A percentile compares a stretch with the other conserved stretches of the same genome.
These are phyloP conservation scores for Pythium folliculosum DNA, from an alignment of 352 stramenopile species.

Conservation along the genomic window DNA sequence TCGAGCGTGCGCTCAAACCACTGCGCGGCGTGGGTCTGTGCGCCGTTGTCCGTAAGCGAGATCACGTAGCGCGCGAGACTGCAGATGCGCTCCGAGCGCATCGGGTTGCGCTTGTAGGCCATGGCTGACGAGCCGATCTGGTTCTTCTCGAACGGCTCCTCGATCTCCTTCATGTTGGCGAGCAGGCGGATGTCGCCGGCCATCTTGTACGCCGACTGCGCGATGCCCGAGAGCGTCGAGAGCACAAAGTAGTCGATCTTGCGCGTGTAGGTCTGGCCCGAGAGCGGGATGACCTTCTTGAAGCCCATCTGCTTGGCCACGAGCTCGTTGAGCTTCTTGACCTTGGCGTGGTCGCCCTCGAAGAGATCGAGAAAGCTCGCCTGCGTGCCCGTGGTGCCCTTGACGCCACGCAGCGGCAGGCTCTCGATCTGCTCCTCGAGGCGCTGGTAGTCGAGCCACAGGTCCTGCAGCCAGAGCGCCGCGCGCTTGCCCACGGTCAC, in stretches of 20 bases:
- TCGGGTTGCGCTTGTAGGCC: slow-evolving; percentile 99
- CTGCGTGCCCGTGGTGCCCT: slow-evolving; percentile 99
- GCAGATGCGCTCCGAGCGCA: slow-evolving; percentile 98
- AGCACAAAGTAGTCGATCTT: slow-evolving; percentile 99
- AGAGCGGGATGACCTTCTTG: slow-evolving; percentile 95
- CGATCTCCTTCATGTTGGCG: slow-evolving; percentile 99
- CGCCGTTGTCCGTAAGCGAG: slow-evolving; percentile 95
- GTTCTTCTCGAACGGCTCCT: slow-evolving; percentile 94
- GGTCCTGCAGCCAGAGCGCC: slow-evolving; percentile 98
- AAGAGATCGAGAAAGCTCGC: slow-evolving; percentile 99
- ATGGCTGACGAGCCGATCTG: slow-evolving; percentile 98
- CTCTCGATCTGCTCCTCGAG: slow-evolving; percentile 95
- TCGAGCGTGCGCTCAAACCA: slow-evolving; percentile 99
- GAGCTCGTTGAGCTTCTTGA: slow-evolving; percentile 96
- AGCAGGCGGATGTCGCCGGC: slow-evolving; percentile 98
- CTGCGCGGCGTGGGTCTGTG: slow-evolving; percentile 97
- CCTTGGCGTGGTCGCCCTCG: slow-evolving; percentile 98
- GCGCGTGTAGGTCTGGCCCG: slow-evolving; percentile 98
- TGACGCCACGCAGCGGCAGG: slow-evolving; percentile 97
- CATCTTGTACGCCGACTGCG: slow-evolving; percentile 99
- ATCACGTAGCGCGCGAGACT: slow-evolving; percentile 98
- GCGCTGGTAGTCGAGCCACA: slow-evolving; percentile 96
- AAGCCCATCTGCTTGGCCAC: slow-evolving; percentile 98
- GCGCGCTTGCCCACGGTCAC: slow-evolving; percentile 98
- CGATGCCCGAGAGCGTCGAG: slow-evolving; percentile 95